Conservation (phyloP, 352 stramenopile genomes). For the Pythium aphanidermatum region DNA sequence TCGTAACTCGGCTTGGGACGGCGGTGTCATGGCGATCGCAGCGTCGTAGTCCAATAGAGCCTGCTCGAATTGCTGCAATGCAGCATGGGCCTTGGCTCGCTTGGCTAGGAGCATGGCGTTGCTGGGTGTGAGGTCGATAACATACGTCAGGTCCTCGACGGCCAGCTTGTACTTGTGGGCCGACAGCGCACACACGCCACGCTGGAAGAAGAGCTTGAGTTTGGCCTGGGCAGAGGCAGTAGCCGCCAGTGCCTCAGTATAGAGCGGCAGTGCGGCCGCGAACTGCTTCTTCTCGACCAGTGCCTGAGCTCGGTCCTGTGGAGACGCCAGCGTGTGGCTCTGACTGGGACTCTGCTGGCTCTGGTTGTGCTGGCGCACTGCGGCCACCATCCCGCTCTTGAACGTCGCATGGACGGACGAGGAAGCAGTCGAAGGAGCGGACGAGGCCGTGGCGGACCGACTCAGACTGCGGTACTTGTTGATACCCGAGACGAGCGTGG, state of each 20-base stretch:
- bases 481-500: slow-evolving; percentile 49
- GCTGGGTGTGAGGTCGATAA: slow-evolving; percentile 65
- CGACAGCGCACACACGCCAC: slow-evolving; percentile 47
- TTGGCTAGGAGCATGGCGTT: slow-evolving; percentile 62
- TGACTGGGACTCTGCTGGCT: too few species aligned
- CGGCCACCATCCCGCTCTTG: slow-evolving; percentile 22
- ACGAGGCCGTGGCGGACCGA: background rate
- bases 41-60: slow-evolving; percentile 64
- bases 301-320: slow-evolving; percentile 29
- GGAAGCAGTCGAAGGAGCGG: background rate
- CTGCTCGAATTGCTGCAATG: slow-evolving; percentile 37
- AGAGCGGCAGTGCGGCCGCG: slow-evolving; percentile 43
- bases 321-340: slow-evolving; percentile 7
- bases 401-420: slow-evolving; percentile 14
- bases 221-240: slow-evolving; percentile 22
- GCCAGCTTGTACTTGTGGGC: slow-evolving; percentile 50
- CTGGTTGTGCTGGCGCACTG: slow-evolving; percentile 11
- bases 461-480: slow-evolving; percentile 60
- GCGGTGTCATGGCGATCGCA: slow-evolving; percentile 42
- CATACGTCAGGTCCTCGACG: slow-evolving; percentile 63
- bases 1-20: slow-evolving; percentile 26
- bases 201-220: slow-evolving; percentile 59
- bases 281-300: slow-evolving; percentile 59
- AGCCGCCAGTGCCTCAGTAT: slow-evolving; percentile 40
- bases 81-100: slow-evolving; percentile 52